Evolutionary conservation across 1,284 basidiomycete genomes (phyloP).

Genomic region (Inonotus obliquus): DNA sequence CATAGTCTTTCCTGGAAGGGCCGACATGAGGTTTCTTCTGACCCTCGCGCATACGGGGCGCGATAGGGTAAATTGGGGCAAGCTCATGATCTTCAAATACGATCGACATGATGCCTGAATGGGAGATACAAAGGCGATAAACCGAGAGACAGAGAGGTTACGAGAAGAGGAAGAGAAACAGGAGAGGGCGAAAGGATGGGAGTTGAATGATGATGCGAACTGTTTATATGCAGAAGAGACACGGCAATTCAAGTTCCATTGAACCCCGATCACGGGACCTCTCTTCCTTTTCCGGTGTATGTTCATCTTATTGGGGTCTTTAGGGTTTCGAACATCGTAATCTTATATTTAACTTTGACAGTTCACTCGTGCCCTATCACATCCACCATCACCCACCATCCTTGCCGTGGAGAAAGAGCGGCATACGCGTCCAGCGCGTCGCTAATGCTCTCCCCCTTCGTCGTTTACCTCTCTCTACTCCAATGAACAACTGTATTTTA

Average conservation of each 20-base stretch:
- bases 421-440: not conserved
- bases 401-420: not conserved
- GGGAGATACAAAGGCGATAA: not conserved
- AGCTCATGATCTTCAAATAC: slow-evolving; percentile 25
- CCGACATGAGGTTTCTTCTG: slow-evolving; percentile 69
- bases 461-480: not conserved
- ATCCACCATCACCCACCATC: not conserved
- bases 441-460: not conserved
- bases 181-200: not conserved
- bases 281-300: not conserved
- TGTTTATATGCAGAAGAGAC: slow-evolving; percentile 3
- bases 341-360: not conserved
- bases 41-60: slow-evolving; percentile 58
- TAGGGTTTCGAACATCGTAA: not conserved
- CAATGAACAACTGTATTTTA: not conserved
- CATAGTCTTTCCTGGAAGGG: slow-evolving; percentile 72
- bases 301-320: not conserved
- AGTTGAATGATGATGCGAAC: not conserved
- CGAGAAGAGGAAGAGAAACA: not conserved
- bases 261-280: not conserved
- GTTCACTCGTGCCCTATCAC: too few relatives aligned
- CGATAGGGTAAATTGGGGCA: slow-evolving; percentile 55
- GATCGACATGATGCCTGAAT: not conserved
- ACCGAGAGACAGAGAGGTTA: not conserved
- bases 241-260: not conserved